Conservation (phyloP, 257 asterid genomes). For the Nicotiana otophora region DNA sequence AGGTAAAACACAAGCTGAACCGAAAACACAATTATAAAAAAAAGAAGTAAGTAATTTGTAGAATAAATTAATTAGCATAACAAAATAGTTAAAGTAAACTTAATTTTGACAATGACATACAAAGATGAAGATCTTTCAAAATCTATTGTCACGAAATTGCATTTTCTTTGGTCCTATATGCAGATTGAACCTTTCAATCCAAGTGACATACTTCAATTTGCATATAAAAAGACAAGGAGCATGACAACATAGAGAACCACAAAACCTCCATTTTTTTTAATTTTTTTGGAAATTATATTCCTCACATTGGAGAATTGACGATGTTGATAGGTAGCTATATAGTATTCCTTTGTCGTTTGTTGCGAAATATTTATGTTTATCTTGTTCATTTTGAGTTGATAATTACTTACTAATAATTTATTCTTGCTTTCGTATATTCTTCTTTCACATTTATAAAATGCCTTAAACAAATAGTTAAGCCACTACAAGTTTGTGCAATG, state of each 20-base stretch:
- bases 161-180: background rate
- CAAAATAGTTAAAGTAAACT: background rate
- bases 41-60: too few species aligned
- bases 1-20: too few species aligned
- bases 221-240: background rate
- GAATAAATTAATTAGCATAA: background rate
- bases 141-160: background rate
- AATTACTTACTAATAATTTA: background rate
- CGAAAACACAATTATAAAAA: too few species aligned
- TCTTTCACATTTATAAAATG: background rate
- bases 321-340: background rate
- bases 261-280: background rate
- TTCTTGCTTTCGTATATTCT: background rate
- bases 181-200: constrained; percentile 15
- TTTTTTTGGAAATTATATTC: background rate
- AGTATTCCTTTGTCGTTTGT: background rate
- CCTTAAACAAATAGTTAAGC: background rate
- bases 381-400: background rate
- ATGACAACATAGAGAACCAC: background rate
- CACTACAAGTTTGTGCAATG: constrained; percentile 7
- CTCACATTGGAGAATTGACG: background rate
- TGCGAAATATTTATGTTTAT: background rate
- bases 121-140: background rate
- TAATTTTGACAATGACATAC: background rate
- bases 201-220: background rate